Conservation (phyloP, 805 yeast genomes). For the Candida nanaspora region DNA sequence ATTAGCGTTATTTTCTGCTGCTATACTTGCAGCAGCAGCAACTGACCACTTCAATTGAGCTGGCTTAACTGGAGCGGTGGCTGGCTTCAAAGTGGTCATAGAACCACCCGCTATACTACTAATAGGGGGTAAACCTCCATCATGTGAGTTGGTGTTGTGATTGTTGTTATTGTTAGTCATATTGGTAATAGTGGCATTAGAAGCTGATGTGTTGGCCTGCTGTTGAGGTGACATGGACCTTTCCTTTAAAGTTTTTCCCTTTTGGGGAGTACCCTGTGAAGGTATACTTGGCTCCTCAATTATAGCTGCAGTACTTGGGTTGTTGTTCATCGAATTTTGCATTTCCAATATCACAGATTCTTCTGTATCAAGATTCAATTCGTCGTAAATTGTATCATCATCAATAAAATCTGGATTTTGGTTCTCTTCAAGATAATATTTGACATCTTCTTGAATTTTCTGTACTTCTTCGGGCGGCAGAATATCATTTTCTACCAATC, state of each 20-base stretch:
- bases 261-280: slow-evolving; percentile 8
- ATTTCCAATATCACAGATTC: slow-evolving; percentile 24
- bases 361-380: slow-evolving; percentile 58
- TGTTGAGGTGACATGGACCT: neutral
- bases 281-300: slow-evolving; percentile 13
- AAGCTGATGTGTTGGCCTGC: no score
- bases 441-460: slow-evolving; percentile 80
- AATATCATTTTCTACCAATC: slow-evolving; percentile 71
- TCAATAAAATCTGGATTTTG: slow-evolving; percentile 91
- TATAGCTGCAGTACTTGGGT: slow-evolving; percentile 3
- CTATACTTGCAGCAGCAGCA: slow-evolving; percentile 19
- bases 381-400: slow-evolving; percentile 91
- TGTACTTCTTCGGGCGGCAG: slow-evolving; percentile 71
- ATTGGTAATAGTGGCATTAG: no score
- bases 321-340: slow-evolving; percentile 11
- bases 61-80: slow-evolving; percentile 27
- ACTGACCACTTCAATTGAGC: slow-evolving; percentile 27
- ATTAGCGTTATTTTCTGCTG: neutral
- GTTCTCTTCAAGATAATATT: slow-evolving; percentile 87
- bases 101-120: slow-evolving; percentile 1
- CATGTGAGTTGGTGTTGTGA: no score
- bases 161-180: no score
- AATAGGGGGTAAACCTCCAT: slow-evolving; percentile 1
- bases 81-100: slow-evolving; percentile 26
- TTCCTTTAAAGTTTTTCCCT: slow-evolving; percentile 8